These are phyloP conservation scores for Bacidia rubella DNA, from an alignment of 495 filamentous ascomycete genomes.

Conservation along the genomic window DNA sequence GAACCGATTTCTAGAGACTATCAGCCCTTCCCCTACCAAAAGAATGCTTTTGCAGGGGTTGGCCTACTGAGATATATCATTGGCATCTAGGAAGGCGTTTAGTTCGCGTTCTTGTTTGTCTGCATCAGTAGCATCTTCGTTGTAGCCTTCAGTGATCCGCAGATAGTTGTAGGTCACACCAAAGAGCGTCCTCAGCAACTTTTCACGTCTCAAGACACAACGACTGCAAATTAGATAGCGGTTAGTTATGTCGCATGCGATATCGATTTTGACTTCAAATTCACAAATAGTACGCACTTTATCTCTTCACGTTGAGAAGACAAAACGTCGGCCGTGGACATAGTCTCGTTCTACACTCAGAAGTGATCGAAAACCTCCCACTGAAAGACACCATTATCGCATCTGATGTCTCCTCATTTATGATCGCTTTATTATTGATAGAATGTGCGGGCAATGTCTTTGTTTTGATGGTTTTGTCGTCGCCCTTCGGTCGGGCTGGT, in stretches of 20 bases:
- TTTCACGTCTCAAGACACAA: constrained; percentile 65
- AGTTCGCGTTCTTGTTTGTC: constrained; percentile 9
- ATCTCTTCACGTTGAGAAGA: constrained; percentile 6
- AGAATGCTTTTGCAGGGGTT: constrained; percentile 19
- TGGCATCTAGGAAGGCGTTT: constrained; percentile 51
- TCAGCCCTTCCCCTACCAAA: constrained; percentile 35
- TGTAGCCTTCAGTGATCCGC: constrained; percentile 27
- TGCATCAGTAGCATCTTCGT: constrained; percentile 39
- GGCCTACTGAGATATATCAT: constrained; percentile 64
- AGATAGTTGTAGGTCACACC: constrained; percentile 35
- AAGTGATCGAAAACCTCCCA: neutral
- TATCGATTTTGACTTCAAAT: constrained; percentile 4
- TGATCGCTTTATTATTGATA: neutral
- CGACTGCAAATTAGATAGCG: constrained; percentile 35
- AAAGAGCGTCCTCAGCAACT: constrained; percentile 73
- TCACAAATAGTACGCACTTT: neutral
- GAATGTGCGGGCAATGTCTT: neutral
- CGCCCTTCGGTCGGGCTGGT: neutral
- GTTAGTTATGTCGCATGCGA: constrained; percentile 6
- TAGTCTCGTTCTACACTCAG: constrained; percentile 3
- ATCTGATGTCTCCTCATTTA: neutral
- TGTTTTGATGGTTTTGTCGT: constrained; percentile 7
- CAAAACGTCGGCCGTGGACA: constrained; percentile 5
- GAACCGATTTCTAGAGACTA: constrained; percentile 26
- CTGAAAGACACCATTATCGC: constrained; percentile 1